A percentile compares a stretch with the other conserved stretches of the same genome.
phyloP scores from a whole-genome alignment of 148 eudicot genomes.

The Rhododendron henanense region DNA sequence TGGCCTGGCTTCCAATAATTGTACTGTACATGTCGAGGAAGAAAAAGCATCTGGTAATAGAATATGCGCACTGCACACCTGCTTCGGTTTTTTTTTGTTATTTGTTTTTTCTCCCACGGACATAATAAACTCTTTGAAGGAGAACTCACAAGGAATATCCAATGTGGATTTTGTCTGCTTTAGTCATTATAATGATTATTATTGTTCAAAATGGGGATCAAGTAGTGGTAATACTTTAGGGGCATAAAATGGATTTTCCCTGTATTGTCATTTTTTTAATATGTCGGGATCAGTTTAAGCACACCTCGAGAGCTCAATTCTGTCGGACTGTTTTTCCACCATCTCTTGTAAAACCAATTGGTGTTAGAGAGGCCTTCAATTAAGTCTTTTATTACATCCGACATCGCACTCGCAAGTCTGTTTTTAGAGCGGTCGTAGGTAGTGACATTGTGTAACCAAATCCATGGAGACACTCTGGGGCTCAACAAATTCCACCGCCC shows the following conservation, averaged over 20 bases:
- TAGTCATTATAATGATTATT: neutral
- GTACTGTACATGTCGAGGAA: neutral
- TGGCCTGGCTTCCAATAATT: neutral
- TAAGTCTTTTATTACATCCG: too few species aligned
- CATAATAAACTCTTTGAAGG: neutral
- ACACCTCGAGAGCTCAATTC: too few species aligned
- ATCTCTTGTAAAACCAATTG: too few species aligned
- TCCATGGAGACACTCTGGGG: too few species aligned
- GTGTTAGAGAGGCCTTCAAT: too few species aligned
- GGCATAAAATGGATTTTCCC: neutral
- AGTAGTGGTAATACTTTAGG: neutral
- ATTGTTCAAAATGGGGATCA: neutral
- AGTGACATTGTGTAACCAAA: too few species aligned
- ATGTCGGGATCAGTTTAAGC: too few species aligned
- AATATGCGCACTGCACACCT: neutral
- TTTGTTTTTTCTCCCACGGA: neutral
- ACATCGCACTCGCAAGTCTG: fast-evolving
- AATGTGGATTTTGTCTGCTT: neutral
- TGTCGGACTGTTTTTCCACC: too few species aligned
- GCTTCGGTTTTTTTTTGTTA: neutral
- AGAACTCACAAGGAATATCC: neutral
- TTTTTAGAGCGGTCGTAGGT: too few species aligned
- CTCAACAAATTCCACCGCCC: neutral
- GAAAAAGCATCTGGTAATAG: neutral
- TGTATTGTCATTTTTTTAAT: neutral